Evolutionary conservation across 2,329 filamentous ascomycete species (phyloP), one percentile per base, ranked within the genome.

Genomic region (Dothistroma pini): DNA sequence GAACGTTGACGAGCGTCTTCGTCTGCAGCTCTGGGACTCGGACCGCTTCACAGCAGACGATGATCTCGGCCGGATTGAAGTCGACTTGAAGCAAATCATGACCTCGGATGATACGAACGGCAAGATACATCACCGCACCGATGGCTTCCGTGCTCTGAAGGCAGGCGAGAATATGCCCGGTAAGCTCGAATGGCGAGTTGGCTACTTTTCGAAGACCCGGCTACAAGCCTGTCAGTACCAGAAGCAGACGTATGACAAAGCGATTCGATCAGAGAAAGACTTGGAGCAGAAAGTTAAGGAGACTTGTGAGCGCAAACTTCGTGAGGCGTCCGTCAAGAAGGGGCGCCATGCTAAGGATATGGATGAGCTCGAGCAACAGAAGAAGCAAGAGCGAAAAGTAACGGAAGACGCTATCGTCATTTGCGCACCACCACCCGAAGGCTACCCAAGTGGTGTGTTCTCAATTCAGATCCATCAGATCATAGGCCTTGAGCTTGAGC

Each of bases 1-100:
- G 11, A 89, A 91, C 63, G 88, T 89, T 0, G 83, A 87, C 22
- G 70, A 72, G 74, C 85, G 83, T 35, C 72, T 92, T 10, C 83
- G 88, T 2, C 70, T 91, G 1, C 88, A 91, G 69, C 78, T 91
- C 0, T 92, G 89, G 89, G 89, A 92, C 67, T 89, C 87, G 1
- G 89, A 91, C 71, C 85, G 86, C 49, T 82, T 84, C 56, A 88
- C 85, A 1, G 88, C 88, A 1, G 89, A 91, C 69, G 89, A 91
- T 67, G 88, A 91, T 68, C 78, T 91, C 1, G 89, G 89, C 16
- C 83, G 88, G 16, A 88, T 91, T 14, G 89, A 91, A 70, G 75
- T 91, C 9, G 83, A 85, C 61, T 73, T 91, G 34, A 87, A 87
- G 69, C 75, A 84, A 4, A 69, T 91, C 6, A 90, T 91, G 83